A percentile compares a stretch with the other conserved stretches of the same genome.
Evolutionary conservation across 768 basidiomycete species (phyloP).

Genomic region (Termitomyces sp.): DNA sequence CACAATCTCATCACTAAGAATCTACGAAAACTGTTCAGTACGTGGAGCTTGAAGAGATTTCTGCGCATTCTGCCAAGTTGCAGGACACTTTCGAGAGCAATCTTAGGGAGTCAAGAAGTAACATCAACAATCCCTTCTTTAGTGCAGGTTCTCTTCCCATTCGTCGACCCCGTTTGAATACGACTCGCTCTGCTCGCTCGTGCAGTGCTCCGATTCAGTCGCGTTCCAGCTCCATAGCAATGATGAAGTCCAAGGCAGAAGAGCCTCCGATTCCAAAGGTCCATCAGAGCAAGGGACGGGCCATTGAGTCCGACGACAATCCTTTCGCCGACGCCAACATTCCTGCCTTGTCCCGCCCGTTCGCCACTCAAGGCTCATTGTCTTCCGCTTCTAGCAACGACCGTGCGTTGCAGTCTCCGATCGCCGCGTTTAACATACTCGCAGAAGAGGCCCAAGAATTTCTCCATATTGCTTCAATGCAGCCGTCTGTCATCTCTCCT

Average conservation of each 20-base stretch:
- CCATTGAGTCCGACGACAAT: conserved; percentile 17
- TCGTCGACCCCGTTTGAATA: conserved; percentile 31
- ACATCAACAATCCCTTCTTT: conserved; percentile 37
- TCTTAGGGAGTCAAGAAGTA: conserved; percentile 27
- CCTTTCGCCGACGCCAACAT: conserved; percentile 33
- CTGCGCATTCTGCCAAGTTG: conserved; percentile 13
- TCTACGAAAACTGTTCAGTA: conserved; percentile 56
- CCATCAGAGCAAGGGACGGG: conserved; percentile 16
- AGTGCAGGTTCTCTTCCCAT: conserved; percentile 16
- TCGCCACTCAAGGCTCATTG: conserved; percentile 23
- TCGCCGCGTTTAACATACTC: conserved; percentile 53
- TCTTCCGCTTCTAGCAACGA: conserved; percentile 40
- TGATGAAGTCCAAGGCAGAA: background rate
- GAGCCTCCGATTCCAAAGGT: conserved; percentile 13
- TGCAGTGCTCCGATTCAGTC: conserved; percentile 26
- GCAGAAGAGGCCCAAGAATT: conserved; percentile 41
- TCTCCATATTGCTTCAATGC: conserved; percentile 52
- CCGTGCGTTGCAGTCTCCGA: conserved; percentile 55
- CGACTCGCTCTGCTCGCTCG: conserved; percentile 29
- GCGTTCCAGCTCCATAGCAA: conserved; percentile 33
- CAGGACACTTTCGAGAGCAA: conserved; percentile 19
- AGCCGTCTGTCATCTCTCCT: conserved; percentile 39
- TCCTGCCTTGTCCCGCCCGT: conserved; percentile 23
- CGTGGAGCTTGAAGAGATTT: conserved; percentile 23
- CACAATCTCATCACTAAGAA: conserved; percentile 60